These are phyloP conservation scores for Crotalaria pallida DNA, from an alignment of 306 rosid species.

Conservation along the genomic window DNA sequence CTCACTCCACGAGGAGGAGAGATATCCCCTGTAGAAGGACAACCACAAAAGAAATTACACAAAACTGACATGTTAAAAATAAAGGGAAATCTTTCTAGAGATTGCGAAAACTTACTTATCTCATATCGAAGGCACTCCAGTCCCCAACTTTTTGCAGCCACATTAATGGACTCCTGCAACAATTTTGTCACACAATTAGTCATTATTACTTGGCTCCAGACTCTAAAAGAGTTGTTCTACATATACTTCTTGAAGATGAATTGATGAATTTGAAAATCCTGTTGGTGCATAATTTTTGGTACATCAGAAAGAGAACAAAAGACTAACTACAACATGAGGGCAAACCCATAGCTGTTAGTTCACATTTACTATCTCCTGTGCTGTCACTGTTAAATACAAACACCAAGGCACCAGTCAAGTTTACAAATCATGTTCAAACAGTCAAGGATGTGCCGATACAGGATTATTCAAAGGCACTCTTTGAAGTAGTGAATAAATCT, in stretches of 20 bases:
- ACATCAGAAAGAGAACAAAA: conserved; percentile 9
- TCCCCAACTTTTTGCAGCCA: conserved; percentile 91
- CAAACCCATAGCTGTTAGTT: neutral
- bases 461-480: neutral
- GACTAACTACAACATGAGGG: neutral
- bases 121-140: conserved; percentile 94
- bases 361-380: conserved; percentile 5
- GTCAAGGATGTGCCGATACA: neutral
- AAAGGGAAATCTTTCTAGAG: conserved; percentile 4
- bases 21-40: conserved; percentile 73
- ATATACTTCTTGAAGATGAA: neutral
- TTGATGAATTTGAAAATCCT: neutral
- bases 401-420: neutral
- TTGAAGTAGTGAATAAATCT: neutral
- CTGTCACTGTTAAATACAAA: neutral
- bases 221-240: neutral
- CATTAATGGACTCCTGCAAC: conserved; percentile 75
- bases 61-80: neutral
- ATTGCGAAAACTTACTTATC: conserved; percentile 56
- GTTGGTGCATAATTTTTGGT: neutral
- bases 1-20: conserved; percentile 96
- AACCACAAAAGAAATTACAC: conserved; percentile 4
- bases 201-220: conserved; percentile 1
- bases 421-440: neutral
- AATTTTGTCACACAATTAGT: conserved; percentile 20